These are phyloP conservation scores for Pyrenula aspistea DNA, from an alignment of 495 filamentous ascomycete genomes.

Conservation along the genomic window DNA sequence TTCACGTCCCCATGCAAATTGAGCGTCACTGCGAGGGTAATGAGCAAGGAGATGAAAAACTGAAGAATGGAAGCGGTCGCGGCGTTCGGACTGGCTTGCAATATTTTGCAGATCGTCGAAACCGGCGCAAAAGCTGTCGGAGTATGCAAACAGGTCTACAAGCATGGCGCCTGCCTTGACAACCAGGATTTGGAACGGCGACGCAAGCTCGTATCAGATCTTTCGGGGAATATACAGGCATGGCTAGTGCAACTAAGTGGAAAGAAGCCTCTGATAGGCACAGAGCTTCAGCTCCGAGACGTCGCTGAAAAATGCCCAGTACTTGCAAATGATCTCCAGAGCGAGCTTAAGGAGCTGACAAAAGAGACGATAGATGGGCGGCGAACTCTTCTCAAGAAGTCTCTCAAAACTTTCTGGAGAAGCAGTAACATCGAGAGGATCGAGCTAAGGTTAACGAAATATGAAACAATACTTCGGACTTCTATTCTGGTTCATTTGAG, in stretches of 20 bases:
- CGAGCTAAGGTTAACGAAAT: background rate
- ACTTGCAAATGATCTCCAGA: conserved; percentile 1
- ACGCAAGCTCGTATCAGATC: background rate
- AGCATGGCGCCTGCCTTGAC: conserved; percentile 1
- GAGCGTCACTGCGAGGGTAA: background rate
- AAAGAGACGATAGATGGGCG: background rate
- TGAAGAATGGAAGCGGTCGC: conserved; percentile 12
- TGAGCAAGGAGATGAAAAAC: background rate
- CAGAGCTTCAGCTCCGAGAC: conserved; percentile 1
- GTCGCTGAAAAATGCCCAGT: background rate
- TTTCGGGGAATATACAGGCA: background rate
- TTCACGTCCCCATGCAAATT: background rate
- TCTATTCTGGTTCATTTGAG: background rate
- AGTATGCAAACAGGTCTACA: conserved; percentile 2
- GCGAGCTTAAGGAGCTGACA: background rate
- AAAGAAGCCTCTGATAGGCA: background rate
- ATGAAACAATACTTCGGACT: background rate
- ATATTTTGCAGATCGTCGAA: conserved; percentile 16
- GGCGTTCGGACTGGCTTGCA: conserved; percentile 17
- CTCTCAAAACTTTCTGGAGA: background rate
- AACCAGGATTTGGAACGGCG: background rate
- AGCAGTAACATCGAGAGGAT: background rate
- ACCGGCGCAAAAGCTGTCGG: conserved; percentile 7
- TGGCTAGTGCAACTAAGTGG: background rate
- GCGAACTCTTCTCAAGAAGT: background rate